Evolutionary conservation across 208 protist genomes (phyloP).

Genomic region (Borovskyia barvae): DNA sequence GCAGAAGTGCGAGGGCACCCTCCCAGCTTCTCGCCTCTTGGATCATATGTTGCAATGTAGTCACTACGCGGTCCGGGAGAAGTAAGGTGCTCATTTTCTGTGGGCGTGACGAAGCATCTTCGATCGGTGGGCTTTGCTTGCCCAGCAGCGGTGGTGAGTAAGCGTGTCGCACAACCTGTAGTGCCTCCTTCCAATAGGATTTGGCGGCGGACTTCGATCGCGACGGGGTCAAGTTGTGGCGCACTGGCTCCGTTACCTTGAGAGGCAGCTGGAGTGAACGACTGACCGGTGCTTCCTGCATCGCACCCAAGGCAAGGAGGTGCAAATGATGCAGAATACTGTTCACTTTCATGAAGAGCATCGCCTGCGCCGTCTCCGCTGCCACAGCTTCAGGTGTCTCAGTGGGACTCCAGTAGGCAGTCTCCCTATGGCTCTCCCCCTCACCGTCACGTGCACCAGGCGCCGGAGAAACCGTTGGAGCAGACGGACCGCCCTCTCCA

Average conservation of each 20-base stretch:
- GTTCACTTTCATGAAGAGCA: conserved; percentile 11
- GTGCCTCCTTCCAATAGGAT: conserved; percentile 23
- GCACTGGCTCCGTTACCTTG: too few species aligned
- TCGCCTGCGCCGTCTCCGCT: conserved; percentile 3
- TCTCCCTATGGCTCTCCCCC: too few species aligned
- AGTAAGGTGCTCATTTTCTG: not conserved
- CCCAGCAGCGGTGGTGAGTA: not conserved
- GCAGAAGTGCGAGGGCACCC: conserved; percentile 12
- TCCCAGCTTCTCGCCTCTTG: conserved; percentile 23
- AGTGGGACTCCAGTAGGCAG: too few species aligned
- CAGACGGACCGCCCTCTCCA: not conserved
- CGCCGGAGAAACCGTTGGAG: not conserved
- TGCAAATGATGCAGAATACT: conserved; percentile 32
- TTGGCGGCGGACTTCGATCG: not conserved
- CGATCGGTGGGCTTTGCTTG: not conserved
- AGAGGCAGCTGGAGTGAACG: too few species aligned
- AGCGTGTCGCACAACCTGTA: conserved; percentile 12
- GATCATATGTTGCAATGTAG: conserved; percentile 16
- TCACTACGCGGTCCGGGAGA: not conserved
- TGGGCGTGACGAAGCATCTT: not conserved
- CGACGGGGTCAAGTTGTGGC: not conserved
- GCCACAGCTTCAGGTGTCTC: not conserved
- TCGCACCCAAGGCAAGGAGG: conserved; percentile 19
- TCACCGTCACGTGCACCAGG: too few species aligned
- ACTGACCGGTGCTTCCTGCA: too few species aligned